These are phyloP conservation scores for Syzygium aqueum DNA, from an alignment of 345 rosid species.

Conservation along the genomic window DNA sequence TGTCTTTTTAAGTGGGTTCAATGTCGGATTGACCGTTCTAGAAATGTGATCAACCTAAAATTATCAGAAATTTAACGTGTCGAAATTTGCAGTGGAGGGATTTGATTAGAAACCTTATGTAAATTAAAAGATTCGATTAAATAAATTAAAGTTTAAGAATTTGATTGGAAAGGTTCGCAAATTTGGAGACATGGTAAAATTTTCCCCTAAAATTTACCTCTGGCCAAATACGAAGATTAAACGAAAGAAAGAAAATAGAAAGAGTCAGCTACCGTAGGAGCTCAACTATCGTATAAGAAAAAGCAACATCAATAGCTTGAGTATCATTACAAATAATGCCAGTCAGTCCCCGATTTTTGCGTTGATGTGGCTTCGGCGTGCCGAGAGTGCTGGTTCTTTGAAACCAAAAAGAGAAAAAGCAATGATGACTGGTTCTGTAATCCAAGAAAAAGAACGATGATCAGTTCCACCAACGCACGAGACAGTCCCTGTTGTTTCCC, in stretches of 20 bases:
- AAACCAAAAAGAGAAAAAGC: not conserved
- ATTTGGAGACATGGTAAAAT: not conserved
- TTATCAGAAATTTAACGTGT: not conserved
- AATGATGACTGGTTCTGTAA: not conserved
- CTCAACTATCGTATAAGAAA: not conserved
- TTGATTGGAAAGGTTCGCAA: not conserved
- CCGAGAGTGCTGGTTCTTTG: not conserved
- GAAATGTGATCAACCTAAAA: not conserved
- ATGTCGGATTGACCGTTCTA: not conserved
- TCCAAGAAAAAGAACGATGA: not conserved
- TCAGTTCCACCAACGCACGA: not conserved
- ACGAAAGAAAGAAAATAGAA: fast-evolving
- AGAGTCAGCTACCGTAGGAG: not conserved
- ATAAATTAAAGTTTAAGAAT: not conserved
- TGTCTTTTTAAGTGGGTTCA: not conserved
- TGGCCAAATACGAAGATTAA: not conserved
- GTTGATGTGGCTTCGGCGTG: not conserved
- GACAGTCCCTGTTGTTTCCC: not conserved
- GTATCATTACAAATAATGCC: not conserved
- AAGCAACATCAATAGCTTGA: not conserved
- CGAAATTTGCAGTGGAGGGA: not conserved
- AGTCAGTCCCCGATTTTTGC: not conserved
- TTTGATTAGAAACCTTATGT: not conserved
- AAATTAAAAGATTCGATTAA: not conserved
- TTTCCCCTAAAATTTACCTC: not conserved